These are phyloP conservation scores for Plasmodium relictum DNA, from an alignment of 169 alveolate genomes.

Conservation along the genomic window DNA sequence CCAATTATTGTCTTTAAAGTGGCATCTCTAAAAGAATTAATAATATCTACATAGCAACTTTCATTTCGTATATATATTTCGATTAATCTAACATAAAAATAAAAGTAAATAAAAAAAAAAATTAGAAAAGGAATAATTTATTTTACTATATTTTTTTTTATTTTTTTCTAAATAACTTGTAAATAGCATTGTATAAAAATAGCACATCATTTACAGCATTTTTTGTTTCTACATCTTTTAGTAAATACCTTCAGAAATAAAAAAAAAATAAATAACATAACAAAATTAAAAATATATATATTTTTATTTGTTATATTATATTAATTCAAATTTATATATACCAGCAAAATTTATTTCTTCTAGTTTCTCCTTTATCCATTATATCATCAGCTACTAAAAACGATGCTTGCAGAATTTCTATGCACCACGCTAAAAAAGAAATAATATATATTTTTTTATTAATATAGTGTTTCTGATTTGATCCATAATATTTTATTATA, in stretches of 20 bases:
- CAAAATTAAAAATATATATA: background rate
- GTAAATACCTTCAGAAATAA: conserved; percentile 78
- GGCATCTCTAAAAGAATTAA: conserved; percentile 79
- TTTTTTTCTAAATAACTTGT: conserved; percentile 75
- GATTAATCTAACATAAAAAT: conserved; percentile 10
- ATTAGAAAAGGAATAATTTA: background rate
- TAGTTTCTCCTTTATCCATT: conserved; percentile 84
- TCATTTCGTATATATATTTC: conserved; percentile 76
- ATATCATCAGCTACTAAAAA: conserved; percentile 88
- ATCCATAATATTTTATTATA: too few relatives aligned
- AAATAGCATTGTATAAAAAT: conserved; percentile 80
- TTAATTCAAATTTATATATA: conserved; percentile 18
- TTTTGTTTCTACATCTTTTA: conserved; percentile 83
- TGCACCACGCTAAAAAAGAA: conserved; percentile 84
- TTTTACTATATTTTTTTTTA: conserved; percentile 23
- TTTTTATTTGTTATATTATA: background rate
- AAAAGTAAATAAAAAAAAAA: background rate
- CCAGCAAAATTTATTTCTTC: conserved; percentile 86
- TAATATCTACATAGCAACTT: conserved; percentile 58
- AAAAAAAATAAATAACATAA: conserved; percentile 2
- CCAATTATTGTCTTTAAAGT: conserved; percentile 86
- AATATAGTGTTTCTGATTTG: too few relatives aligned
- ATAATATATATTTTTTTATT: background rate
- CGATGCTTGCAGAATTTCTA: conserved; percentile 86
- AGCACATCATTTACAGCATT: conserved; percentile 86